Evolutionary conservation across 2,329 filamentous ascomycete genomes (phyloP).

Genomic region (Paradendryphiella salina): DNA sequence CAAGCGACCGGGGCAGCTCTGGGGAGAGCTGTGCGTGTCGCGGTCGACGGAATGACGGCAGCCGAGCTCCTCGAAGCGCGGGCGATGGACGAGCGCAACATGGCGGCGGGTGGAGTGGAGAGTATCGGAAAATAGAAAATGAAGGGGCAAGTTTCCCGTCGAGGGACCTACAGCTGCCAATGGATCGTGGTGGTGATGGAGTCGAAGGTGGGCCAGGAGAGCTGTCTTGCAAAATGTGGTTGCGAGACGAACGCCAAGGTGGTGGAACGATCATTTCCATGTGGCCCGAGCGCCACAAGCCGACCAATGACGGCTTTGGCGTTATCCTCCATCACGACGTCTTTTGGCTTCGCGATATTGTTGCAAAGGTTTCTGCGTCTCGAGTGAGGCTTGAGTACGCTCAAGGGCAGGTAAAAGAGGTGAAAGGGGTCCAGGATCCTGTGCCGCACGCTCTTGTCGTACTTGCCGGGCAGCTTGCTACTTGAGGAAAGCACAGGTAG

Average conservation of each 20-base stretch:
- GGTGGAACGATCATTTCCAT: constrained; percentile 13
- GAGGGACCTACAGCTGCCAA: constrained; percentile 44
- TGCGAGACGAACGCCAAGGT: constrained; percentile 20
- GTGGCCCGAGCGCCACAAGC: constrained; percentile 4
- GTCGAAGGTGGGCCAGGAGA: constrained; percentile 33
- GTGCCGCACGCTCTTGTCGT: neutral
- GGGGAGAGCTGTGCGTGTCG: constrained; percentile 41
- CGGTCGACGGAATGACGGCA: constrained; percentile 41
- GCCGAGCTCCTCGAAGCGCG: constrained; percentile 46
- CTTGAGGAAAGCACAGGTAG: neutral
- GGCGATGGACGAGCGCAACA: constrained; percentile 48
- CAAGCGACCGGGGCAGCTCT: constrained; percentile 45
- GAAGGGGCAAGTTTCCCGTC: constrained; percentile 41
- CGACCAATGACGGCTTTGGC: constrained; percentile 1
- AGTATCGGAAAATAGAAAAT: constrained; percentile 40
- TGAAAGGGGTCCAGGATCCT: neutral
- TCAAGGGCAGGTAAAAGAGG: neutral
- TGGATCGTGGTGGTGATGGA: constrained; percentile 43
- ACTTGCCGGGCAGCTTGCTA: neutral
- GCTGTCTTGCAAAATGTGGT: constrained; percentile 26
- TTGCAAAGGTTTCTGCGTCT: neutral
- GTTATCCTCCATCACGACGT: neutral
- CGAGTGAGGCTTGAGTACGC: neutral
- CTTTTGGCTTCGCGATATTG: neutral
- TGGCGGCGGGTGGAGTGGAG: constrained; percentile 47